Percentiles rank a stretch among this genome's conserved stretches.
Evolutionary conservation across 148 eudicot genomes (phyloP).

Genomic region (Agrostemma githago): DNA sequence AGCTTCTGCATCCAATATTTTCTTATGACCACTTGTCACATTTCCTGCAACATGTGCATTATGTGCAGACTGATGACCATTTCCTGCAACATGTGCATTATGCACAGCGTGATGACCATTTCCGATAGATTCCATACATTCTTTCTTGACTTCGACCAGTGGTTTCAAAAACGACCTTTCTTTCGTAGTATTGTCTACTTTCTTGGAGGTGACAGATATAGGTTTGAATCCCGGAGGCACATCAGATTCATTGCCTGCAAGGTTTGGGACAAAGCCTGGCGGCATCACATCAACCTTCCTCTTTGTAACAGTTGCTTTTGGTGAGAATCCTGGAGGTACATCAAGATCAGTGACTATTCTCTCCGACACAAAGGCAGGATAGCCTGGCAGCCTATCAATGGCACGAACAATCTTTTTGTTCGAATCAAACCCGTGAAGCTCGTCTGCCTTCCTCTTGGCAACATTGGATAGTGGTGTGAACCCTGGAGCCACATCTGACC

Average conservation of each 20-base stretch:
- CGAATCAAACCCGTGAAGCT: slow-evolving; percentile 4
- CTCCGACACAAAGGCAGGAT: slow-evolving; percentile 9
- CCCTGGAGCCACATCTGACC: slow-evolving; percentile 1
- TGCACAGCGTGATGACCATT: not conserved
- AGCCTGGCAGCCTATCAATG: slow-evolving; percentile 9
- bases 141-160: slow-evolving; percentile 10
- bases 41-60: not conserved
- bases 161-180: not conserved
- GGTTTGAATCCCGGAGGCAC: slow-evolving; percentile 3
- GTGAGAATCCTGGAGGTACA: slow-evolving; percentile 19
- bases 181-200: not conserved
- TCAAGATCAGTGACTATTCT: not conserved
- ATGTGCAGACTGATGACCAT: too few species aligned
- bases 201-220: not conserved
- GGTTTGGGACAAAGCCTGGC: not conserved
- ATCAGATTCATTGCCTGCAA: not conserved
- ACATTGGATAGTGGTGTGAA: not conserved
- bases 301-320: not conserved
- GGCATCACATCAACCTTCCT: not conserved
- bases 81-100: not conserved
- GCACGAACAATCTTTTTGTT: not conserved
- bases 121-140: slow-evolving; percentile 2
- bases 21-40: not conserved
- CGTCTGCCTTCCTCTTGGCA: slow-evolving; percentile 16
- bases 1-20: not conserved